Conservation (phyloP, 352 stramenopile species). For the Phytophthora idaei region DNA sequence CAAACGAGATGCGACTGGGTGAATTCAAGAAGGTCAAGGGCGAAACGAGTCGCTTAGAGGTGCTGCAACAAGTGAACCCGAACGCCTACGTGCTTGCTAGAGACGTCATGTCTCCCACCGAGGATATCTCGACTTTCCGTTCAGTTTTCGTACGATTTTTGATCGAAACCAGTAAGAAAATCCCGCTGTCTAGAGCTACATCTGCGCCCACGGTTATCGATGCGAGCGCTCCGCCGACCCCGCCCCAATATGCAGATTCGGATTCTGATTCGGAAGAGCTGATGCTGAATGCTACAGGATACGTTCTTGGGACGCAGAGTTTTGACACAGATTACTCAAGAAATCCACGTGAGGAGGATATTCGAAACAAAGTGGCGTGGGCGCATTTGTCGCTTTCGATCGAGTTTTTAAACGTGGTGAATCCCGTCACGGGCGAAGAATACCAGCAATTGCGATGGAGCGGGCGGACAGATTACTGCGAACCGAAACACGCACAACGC, state of each 20-base stretch:
- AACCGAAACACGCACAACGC: slow-evolving; percentile 34
- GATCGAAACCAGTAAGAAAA: slow-evolving; percentile 36
- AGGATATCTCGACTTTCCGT: slow-evolving; percentile 39
- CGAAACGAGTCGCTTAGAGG: slow-evolving; percentile 41
- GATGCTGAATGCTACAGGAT: slow-evolving; percentile 31
- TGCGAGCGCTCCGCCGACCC: slow-evolving; percentile 19
- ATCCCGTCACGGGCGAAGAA: slow-evolving; percentile 31
- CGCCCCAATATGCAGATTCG: slow-evolving; percentile 11
- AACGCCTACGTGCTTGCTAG: slow-evolving; percentile 44
- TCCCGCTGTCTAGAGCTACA: slow-evolving; percentile 2
- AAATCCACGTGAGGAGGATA: slow-evolving; percentile 10
- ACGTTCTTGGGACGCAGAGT: slow-evolving; percentile 48
- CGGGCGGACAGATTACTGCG: slow-evolving; percentile 48
- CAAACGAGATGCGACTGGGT: slow-evolving; percentile 40
- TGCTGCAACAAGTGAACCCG: slow-evolving; percentile 38
- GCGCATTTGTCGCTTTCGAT: slow-evolving; percentile 48
- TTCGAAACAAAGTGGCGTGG: slow-evolving; percentile 37
- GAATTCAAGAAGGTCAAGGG: slow-evolving; percentile 46
- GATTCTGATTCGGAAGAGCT: slow-evolving; percentile 17
- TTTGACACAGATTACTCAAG: slow-evolving; percentile 35
- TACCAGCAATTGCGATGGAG: slow-evolving; percentile 44
- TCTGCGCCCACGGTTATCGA: slow-evolving; percentile 9
- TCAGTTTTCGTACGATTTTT: slow-evolving; percentile 49
- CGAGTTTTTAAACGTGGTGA: slow-evolving; percentile 42
- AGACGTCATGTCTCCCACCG: slow-evolving; percentile 36